Evolutionary conservation across 441 rosid genomes (phyloP).

Genomic region (Rhodomyrtus psidioides): DNA sequence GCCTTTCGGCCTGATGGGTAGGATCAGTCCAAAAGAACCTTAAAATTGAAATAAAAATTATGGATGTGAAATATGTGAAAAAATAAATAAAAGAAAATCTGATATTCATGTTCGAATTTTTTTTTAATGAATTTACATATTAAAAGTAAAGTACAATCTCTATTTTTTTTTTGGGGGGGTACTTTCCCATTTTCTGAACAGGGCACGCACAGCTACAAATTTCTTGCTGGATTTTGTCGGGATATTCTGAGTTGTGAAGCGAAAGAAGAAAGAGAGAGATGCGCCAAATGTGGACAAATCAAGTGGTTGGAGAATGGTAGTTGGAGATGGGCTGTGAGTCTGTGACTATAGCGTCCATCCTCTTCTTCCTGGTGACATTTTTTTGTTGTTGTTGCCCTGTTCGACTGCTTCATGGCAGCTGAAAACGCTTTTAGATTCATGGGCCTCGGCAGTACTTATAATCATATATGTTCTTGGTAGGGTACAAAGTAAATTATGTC

Average conservation of each 20-base stretch:
- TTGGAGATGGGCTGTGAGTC: not conserved
- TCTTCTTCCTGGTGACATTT: rapidly evolving
- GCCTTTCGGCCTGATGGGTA: too few relatives aligned
- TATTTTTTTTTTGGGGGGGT: not conserved
- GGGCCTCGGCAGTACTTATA: not conserved
- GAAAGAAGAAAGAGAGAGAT: not conserved
- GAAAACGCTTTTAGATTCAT: not conserved
- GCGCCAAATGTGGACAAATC: not conserved
- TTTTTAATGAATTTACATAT: too few relatives aligned
- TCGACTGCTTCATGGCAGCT: not conserved
- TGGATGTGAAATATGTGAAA: too few relatives aligned
- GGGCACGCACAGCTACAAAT: not conserved
- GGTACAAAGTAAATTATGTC: not conserved
- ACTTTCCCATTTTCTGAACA: not conserved
- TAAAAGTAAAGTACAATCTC: not conserved
- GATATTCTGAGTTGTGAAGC: not conserved
- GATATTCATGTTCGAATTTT: too few relatives aligned
- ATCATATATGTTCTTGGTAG: not conserved
- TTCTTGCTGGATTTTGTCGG: not conserved
- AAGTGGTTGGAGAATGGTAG: not conserved
- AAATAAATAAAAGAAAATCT: too few relatives aligned
- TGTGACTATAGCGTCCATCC: not conserved
- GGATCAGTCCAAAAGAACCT: too few relatives aligned
- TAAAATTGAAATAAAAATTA: too few relatives aligned
- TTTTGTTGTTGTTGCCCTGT: not conserved